Percentiles rank a stretch among this genome's conserved stretches.
Evolutionary conservation across 1,284 basidiomycete species (phyloP).

Genomic region (Boletus mariae): DNA sequence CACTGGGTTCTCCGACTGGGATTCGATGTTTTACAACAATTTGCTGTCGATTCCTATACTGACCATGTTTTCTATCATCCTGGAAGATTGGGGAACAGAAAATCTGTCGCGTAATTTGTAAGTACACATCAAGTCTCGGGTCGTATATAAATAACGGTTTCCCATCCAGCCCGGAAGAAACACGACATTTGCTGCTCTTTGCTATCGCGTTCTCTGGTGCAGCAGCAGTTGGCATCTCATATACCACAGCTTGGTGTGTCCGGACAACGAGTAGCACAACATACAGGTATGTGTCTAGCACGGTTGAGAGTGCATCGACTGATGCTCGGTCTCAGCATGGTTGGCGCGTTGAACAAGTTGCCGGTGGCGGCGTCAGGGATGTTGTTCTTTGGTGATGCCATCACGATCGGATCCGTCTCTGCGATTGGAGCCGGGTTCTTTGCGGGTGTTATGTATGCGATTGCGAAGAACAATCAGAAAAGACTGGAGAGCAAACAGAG

Average conservation of each 20-base stretch:
- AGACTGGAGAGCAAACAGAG: constrained; percentile 53
- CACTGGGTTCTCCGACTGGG: constrained; percentile 99
- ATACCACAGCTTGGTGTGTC: constrained; percentile 98
- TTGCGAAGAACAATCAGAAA: constrained; percentile 88
- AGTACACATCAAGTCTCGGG: constrained; percentile 30
- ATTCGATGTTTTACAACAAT: constrained; percentile 99
- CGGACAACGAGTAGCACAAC: constrained; percentile 96
- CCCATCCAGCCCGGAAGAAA: constrained; percentile 71
- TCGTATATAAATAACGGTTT: constrained; percentile 6
- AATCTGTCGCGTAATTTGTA: constrained; percentile 88
- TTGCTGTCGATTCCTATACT: constrained; percentile 92
- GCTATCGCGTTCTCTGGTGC: constrained; percentile 96
- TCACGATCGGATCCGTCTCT: constrained; percentile 83
- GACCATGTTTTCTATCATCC: constrained; percentile 75
- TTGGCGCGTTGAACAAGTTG: constrained; percentile 97
- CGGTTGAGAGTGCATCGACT: constrained; percentile 5
- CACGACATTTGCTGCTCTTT: constrained; percentile 75
- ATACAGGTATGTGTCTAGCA: constrained; percentile 62
- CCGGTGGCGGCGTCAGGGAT: constrained; percentile 96
- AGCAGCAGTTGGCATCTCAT: constrained; percentile 96
- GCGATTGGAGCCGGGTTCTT: constrained; percentile 90
- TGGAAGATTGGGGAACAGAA: constrained; percentile 88
- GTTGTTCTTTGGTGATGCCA: constrained; percentile 91
- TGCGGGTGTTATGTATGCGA: constrained; percentile 85
- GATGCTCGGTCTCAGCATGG: constrained; percentile 71